Base-by-base conservation (phyloP, 2,329 filamentous ascomycete genomes). In the Microsporum canis region DNA sequence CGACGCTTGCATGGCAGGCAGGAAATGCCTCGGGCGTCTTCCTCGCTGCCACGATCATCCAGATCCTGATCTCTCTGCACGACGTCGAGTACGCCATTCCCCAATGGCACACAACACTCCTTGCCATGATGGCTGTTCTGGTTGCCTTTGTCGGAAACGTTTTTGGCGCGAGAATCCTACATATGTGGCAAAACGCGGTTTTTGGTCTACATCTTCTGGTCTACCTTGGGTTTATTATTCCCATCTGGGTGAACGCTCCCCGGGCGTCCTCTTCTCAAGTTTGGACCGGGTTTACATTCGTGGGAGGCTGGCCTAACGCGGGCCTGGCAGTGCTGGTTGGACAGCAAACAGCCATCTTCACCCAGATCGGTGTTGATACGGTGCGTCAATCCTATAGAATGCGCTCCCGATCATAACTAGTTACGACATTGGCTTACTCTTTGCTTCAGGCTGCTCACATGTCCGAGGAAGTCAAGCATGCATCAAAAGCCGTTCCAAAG, bases 401-500 rank as follows among this genome's bases (percentile, higher is more conserved):
- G 34, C 36, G 33, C 10, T 38, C 36, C 33, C 8, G 12, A 14
- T 41, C 23, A 34, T 34, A 17, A 39, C 10, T 17, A 17, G 41
- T 8, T 38, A 10, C 14, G n/a, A 17, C 5, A 7, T 12, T 27
- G 41, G 12, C 34, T 17, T 23, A 33, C 10, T 36, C 29, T 33
- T 27, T 27, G 2, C 17, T 17, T n/a, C 3, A 57, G 59, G 56
- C 62, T 66, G 1, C 60, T 66, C 5, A 63, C 60, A 74, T 79
- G 67, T 76, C 78, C 3, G 79, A 82, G 66, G 79, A 82, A 65
- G 75, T 81, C 23, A 70, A 73, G 55, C 73, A 80, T 57, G 77
- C 79, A 0, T 74, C 77, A 1, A 66, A 73, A 7, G 74, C 77
- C 51, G 74, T 81, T 1, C 79, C 79, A 1, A 68, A 71, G 62